A percentile compares a stretch with the other conserved stretches of the same genome.
phyloP scores from a whole-genome alignment of 176 grass and related monocot genomes.

The Oryza officinalis region DNA sequence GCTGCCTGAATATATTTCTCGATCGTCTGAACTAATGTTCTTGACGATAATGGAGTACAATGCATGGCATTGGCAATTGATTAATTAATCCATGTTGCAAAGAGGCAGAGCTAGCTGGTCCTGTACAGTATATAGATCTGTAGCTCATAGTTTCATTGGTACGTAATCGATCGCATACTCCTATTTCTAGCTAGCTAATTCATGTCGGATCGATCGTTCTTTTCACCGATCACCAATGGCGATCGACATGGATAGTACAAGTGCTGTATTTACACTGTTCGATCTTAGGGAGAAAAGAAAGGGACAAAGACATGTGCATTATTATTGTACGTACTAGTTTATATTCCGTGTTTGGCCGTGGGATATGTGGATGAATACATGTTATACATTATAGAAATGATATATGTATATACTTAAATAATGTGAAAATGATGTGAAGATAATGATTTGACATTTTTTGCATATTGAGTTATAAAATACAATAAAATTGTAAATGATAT shows the following conservation, averaged over 20 bases:
- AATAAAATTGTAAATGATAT: too few relatives aligned
- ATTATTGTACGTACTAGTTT: not conserved
- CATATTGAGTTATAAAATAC: too few relatives aligned
- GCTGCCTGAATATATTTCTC: too few relatives aligned
- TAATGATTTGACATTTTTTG: too few relatives aligned
- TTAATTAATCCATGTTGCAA: not conserved
- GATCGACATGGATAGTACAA: not conserved
- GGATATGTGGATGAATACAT: too few relatives aligned
- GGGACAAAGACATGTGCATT: not conserved
- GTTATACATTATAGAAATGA: too few relatives aligned
- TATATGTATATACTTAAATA: too few relatives aligned
- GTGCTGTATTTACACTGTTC: not conserved
- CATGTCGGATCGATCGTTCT: not conserved
- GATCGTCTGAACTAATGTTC: too few relatives aligned
- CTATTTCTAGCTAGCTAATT: not conserved
- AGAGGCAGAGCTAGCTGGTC: not conserved
- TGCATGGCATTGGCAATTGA: not conserved
- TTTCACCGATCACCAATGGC: not conserved
- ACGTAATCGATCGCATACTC: not conserved
- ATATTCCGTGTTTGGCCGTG: too few relatives aligned
- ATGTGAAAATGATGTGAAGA: too few relatives aligned
- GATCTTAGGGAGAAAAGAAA: not conserved
- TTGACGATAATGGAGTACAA: too few relatives aligned
- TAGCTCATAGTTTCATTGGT: not conserved
- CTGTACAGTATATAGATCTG: not conserved